These are phyloP conservation scores for Suillus ampliporus DNA, from an alignment of 768 basidiomycete species.

Conservation along the genomic window DNA sequence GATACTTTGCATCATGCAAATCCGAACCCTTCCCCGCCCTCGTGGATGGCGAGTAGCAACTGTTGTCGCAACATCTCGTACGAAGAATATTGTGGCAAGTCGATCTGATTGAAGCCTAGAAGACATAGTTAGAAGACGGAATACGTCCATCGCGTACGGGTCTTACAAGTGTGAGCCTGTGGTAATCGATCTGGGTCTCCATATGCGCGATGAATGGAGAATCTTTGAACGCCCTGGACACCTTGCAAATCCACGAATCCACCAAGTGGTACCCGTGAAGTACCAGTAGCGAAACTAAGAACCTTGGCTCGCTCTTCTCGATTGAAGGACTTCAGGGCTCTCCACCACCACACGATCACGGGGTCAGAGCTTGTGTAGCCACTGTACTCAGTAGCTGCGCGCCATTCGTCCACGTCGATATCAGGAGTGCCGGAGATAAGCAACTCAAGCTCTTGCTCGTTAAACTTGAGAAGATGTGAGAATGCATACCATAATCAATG, in stretches of 20 bases:
- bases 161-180: conserved; percentile 88
- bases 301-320: conserved; percentile 97
- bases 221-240: conserved; percentile 91
- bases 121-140: conserved; percentile 19
- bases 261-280: conserved; percentile 90
- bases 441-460: conserved; percentile 92
- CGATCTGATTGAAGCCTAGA: conserved; percentile 91
- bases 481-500: conserved; percentile 13
- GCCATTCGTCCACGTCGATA: conserved; percentile 98
- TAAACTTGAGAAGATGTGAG: conserved; percentile 62
- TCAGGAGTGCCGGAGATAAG: conserved; percentile 98
- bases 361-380: conserved; percentile 90
- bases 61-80: conserved; percentile 97
- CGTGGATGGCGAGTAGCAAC: conserved; percentile 89
- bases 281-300: conserved; percentile 94
- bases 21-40: conserved; percentile 96
- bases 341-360: conserved; percentile 99
- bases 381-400: conserved; percentile 89
- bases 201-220: conserved; percentile 95
- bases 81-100: conserved; percentile 92
- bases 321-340: conserved; percentile 95
- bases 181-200: conserved; percentile 84
- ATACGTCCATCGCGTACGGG: conserved; percentile 4
- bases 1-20: conserved; percentile 54
- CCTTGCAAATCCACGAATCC: conserved; percentile 97